Base-by-base conservation (phyloP, 2,329 filamentous ascomycete species). In the Aureobasidium leucospermi region DNA sequence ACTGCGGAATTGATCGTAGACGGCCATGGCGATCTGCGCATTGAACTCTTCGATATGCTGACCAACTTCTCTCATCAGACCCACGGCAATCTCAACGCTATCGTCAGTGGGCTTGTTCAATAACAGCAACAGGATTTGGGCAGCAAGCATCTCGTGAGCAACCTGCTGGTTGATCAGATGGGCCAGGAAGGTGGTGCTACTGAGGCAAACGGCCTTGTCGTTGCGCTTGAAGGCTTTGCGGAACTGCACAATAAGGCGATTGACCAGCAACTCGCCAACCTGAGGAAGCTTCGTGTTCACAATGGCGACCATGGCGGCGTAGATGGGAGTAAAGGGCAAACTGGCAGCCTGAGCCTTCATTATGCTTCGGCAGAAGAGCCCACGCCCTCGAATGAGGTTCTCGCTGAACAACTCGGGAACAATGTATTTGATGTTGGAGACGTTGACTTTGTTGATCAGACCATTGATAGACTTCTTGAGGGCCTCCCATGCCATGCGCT, bases 381-480 rank as follows among this genome's bases (percentile, higher is more conserved):
- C 94, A 61, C 94, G 83, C 6, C 94, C 94, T 60, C 94, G 87
- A 42, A 99, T 81, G 67, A 99, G 76, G 71, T 99, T 99, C 79
- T 99, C 94, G 52, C 85, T 85, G 74, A 99, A 99, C 47, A 99
- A 80, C 76, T 99, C 94, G 1, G 93, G 93, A 28, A 97, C 91
- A 63, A 99, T 96, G 70, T 89, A 84, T 75, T 99, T 97, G 81
- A 99, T 97, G 74, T 99, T 99, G 36, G 89, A 90, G 59, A 93
- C 89, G 75, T 97, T 97, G 79, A 96, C 89, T 79, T 99, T 99
- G 82, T 99, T 99, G 81, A 99, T 96, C 65, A 99, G 78, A 67
- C 94, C 94, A 71, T 99, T 97, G 76, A 99, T 96, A 51, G 89
- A 94, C 79, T 99, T 99, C 79, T 99, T 99, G 69, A 99, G 78